Conservation (phyloP, 108 stramenopile species). For the Cyclotella kingstonii region DNA sequence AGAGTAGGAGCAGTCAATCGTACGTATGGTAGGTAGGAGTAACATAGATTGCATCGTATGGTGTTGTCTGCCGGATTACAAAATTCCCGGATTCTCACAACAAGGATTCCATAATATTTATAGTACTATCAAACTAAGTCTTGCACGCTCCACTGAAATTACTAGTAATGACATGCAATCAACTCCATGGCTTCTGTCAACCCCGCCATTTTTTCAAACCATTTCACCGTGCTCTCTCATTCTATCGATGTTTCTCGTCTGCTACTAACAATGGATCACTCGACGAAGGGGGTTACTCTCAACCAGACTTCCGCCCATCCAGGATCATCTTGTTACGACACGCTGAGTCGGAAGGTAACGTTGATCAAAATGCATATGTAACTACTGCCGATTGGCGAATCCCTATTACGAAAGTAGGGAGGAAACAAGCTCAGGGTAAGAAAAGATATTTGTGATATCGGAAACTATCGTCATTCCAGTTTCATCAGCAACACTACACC, state of each 20-base stretch:
- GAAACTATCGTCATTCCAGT: slow-evolving; percentile 57
- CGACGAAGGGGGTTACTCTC: not conserved
- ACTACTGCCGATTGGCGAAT: slow-evolving; percentile 70
- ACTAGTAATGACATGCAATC: too few relatives aligned
- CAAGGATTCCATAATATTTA: too few relatives aligned
- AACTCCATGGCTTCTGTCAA: too few relatives aligned
- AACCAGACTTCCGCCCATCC: slow-evolving; percentile 5
- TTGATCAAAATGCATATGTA: slow-evolving; percentile 67
- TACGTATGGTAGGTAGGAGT: too few relatives aligned
- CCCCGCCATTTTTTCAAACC: not conserved
- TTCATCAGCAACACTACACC: slow-evolving; percentile 46
- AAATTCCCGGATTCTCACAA: too few relatives aligned
- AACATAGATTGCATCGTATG: too few relatives aligned
- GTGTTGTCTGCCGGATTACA: too few relatives aligned
- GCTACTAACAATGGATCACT: not conserved
- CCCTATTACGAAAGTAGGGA: slow-evolving; percentile 46
- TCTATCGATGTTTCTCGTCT: not conserved
- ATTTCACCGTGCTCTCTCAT: too few relatives aligned
- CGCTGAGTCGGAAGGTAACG: slow-evolving; percentile 74
- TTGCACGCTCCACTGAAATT: too few relatives aligned
- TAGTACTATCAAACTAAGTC: too few relatives aligned
- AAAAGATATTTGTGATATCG: slow-evolving; percentile 27
- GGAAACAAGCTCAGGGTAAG: slow-evolving; percentile 30
- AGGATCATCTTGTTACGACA: slow-evolving; percentile 76
- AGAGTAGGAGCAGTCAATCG: too few relatives aligned